Conservation (phyloP, 345 rosid species). For the Eutrema yunnanense region DNA sequence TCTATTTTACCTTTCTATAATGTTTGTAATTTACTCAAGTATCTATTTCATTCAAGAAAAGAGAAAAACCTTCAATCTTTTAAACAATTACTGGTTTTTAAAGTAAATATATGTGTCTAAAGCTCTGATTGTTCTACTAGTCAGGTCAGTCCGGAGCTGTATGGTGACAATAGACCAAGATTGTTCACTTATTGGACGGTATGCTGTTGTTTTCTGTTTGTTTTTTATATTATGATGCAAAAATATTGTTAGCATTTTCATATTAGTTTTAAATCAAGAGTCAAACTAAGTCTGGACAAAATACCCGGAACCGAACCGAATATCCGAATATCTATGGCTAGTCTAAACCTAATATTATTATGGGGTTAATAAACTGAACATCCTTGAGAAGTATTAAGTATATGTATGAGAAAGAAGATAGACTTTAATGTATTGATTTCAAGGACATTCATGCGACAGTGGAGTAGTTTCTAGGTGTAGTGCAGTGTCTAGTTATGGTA, state of each 20-base stretch:
- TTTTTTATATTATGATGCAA: background rate
- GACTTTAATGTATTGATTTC: background rate
- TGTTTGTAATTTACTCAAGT: too few species aligned
- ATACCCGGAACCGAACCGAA: too few species aligned
- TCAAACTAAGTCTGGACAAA: background rate
- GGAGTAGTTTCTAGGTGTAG: conserved; percentile 16
- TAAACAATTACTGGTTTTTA: background rate
- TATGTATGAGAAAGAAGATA: background rate
- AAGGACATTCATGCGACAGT: conserved; percentile 25
- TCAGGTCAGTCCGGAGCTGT: conserved; percentile 99
- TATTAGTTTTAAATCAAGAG: background rate
- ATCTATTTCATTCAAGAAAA: too few species aligned
- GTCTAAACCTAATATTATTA: background rate
- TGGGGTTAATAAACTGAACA: background rate
- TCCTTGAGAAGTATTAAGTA: background rate
- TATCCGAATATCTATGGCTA: too few species aligned
- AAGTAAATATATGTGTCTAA: conserved; percentile 19
- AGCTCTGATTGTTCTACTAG: conserved; percentile 72
- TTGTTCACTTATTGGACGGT: conserved; percentile 99
- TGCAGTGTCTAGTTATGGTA: conserved; percentile 22
- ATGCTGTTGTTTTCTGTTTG: conserved; percentile 18
- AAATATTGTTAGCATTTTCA: background rate
- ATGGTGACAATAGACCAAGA: conserved; percentile 94
- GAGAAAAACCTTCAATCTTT: too few species aligned
- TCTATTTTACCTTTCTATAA: background rate